These are phyloP conservation scores for Xylaria sp. DNA, from an alignment of 2,329 filamentous ascomycete genomes.

Conservation along the genomic window DNA sequence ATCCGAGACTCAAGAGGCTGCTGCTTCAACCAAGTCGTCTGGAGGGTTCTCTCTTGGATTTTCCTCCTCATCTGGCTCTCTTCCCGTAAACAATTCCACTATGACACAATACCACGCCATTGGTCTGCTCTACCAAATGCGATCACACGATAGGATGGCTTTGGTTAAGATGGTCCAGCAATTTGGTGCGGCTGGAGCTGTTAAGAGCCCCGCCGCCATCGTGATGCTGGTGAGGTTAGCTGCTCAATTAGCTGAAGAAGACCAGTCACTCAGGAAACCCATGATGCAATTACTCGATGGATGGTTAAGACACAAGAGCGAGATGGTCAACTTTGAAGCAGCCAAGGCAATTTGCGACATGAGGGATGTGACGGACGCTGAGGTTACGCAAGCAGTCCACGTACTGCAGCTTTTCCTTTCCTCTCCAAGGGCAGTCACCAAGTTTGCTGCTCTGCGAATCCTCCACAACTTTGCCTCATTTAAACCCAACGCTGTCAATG, in stretches of 20 bases:
- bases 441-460: conserved; percentile 95
- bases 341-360: conserved; percentile 98
- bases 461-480: conserved; percentile 96
- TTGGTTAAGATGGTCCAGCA: conserved; percentile 99
- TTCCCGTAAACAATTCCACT: conserved; percentile 88
- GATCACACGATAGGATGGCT: conserved; percentile 95
- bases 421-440: conserved; percentile 92
- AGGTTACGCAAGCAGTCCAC: conserved; percentile 91
- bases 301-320: conserved; percentile 97
- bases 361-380: conserved; percentile 88
- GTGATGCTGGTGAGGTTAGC: conserved; percentile 92
- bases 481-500: conserved; percentile 89
- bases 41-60: conserved; percentile 92
- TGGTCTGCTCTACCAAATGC: conserved; percentile 96
- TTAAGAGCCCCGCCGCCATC: conserved; percentile 93
- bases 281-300: conserved; percentile 98
- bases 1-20: conserved; percentile 96
- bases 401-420: conserved; percentile 96
- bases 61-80: conserved; percentile 74
- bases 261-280: conserved; percentile 83
- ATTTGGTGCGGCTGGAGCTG: conserved; percentile 86
- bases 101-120: conserved; percentile 99
- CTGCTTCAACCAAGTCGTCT: conserved; percentile 85
- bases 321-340: conserved; percentile 99
- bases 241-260: conserved; percentile 92